phyloP scores from a whole-genome alignment of 441 rosid species.

The Croton setiger region DNA sequence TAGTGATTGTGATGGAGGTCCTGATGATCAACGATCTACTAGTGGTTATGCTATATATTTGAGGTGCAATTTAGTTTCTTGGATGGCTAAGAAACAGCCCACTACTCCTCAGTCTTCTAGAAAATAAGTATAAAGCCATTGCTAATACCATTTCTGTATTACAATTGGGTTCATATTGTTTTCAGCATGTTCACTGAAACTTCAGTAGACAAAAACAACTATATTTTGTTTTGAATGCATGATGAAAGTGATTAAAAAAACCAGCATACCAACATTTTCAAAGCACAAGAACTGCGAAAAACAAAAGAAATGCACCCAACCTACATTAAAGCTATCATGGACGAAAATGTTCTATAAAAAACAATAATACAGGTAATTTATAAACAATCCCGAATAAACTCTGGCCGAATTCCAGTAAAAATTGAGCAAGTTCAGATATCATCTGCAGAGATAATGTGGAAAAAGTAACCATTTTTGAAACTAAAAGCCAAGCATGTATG shows the following conservation, averaged over 20 bases:
- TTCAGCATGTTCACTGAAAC: neutral
- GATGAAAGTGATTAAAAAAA: neutral
- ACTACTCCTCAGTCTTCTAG: no score
- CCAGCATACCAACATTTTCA: neutral
- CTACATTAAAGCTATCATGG: neutral
- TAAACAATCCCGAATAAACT: neutral
- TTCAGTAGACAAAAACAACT: neutral
- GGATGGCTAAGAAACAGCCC: no score
- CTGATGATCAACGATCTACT: no score
- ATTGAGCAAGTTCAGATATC: neutral
- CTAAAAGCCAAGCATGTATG: neutral
- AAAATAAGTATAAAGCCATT: no score
- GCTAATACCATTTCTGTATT: neutral
- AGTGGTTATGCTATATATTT: no score
- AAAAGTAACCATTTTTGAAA: neutral
- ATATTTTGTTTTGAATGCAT: neutral
- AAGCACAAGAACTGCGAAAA: slow-evolving; percentile 4
- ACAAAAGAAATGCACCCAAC: neutral
- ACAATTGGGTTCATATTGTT: neutral
- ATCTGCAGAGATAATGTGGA: neutral
- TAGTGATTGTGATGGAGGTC: no score
- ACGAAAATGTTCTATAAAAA: neutral
- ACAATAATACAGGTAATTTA: neutral
- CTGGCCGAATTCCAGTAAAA: neutral
- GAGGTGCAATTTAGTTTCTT: no score